Evolutionary conservation across 2,329 filamentous ascomycete genomes (phyloP), one percentile per base, ranked within the genome.

Genomic region (Lecanicillium sp.): DNA sequence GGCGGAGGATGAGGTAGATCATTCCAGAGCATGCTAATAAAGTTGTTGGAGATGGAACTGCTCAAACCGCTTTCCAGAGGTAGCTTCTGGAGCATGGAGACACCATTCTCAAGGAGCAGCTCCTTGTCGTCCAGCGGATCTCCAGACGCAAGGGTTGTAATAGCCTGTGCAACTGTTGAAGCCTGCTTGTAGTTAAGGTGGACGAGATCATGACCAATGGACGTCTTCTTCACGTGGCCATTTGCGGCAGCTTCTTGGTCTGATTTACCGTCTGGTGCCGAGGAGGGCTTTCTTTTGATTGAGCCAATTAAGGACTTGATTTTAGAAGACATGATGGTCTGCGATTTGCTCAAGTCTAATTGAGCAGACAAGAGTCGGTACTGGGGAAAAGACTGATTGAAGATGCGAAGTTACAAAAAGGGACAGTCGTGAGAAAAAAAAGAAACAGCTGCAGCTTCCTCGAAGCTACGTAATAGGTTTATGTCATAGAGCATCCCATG

Each of bases 281-380:
- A 33, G 4, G 38, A 41, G 4, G 38, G 38, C 33, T 19, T 32
- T 12, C 33, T 30, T 33, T 36, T 29, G 38, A 41, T 29, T 13
- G 31, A 36, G 3, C 38, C 38, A 1, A 33, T 13, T 28, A 33
- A 0, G 33, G 38, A 8, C 15, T 31, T 31, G 29, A 31, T n/a
- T 31, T 31, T 31, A n/a, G 13, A 6, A 31, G 29, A n/a, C 29
- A 31, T 31, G 14, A 20, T 6, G 11, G 22, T 11, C n/a, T n/a
- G n/a, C n/a, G n/a, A n/a, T n/a, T n/a, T n/a, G n/a, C n/a, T n/a
- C n/a, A n/a, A n/a, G n/a, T n/a, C n/a, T n/a, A n/a, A n/a, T n/a
- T n/a, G n/a, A n/a, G n/a, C n/a, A n/a, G n/a, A n/a, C n/a, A n/a
- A n/a, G n/a, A n/a, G n/a, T n/a, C n/a, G n/a, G n/a, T n/a, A n/a